These are phyloP conservation scores for Setaria viridis DNA, from an alignment of 202 grass and related monocot genomes.

Conservation along the genomic window DNA sequence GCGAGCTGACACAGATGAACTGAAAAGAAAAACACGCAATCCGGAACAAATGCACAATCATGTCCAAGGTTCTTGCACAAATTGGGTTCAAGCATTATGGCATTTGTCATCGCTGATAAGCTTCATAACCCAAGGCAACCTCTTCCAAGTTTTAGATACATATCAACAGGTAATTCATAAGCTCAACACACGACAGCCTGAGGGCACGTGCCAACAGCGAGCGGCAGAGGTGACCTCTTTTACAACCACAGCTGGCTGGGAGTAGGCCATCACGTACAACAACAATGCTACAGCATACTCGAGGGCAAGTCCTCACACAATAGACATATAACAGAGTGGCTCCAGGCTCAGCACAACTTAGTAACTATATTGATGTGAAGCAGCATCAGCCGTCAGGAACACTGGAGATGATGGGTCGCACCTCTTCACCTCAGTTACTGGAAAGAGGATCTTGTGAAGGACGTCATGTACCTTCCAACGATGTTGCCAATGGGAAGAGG, in stretches of 20 bases:
- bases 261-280: slow-evolving; percentile 1
- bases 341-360: not conserved
- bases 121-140: not conserved
- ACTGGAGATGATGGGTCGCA: not conserved
- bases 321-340: slow-evolving; percentile 8
- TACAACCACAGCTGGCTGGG: not conserved
- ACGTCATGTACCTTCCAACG: slow-evolving; percentile 58
- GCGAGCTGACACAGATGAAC: not conserved
- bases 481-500: slow-evolving; percentile 59
- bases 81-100: not conserved
- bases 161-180: slow-evolving; percentile 16
- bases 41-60: not conserved
- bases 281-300: slow-evolving; percentile 14
- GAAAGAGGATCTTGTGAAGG: slow-evolving; percentile 51
- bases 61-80: not conserved
- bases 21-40: not conserved
- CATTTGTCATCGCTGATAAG: not conserved
- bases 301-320: not conserved
- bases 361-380: slow-evolving; percentile 7
- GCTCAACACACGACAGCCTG: slow-evolving; percentile 23
- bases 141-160: slow-evolving; percentile 16
- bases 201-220: not conserved
- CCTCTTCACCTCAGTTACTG: slow-evolving; percentile 34
- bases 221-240: not conserved
- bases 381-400: slow-evolving; percentile 13